Conservation (phyloP, 208 protist species). For the Leptomonas pyrrhocoris region DNA sequence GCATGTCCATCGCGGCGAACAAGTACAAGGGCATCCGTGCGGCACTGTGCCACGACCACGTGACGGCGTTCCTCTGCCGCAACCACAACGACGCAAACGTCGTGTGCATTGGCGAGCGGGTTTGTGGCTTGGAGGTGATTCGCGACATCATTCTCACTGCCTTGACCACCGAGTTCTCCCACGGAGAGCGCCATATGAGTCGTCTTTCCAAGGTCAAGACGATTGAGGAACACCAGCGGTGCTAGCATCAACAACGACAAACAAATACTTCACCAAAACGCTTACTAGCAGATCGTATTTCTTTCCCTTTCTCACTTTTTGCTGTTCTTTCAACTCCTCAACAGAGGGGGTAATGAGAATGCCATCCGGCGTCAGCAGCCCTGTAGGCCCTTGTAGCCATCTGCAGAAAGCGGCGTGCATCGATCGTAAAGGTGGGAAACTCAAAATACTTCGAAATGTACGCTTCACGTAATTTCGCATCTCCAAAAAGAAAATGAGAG, state of each 20-base stretch:
- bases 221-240: constrained; percentile 37
- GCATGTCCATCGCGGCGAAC: constrained; percentile 96
- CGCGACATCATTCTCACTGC: constrained; percentile 89
- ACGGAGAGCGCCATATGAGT: constrained; percentile 65
- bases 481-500: background rate
- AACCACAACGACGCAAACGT: constrained; percentile 95
- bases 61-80: constrained; percentile 84
- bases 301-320: constrained; percentile 6
- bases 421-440: background rate
- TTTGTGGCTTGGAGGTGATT: constrained; percentile 81
- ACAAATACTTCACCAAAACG: no score
- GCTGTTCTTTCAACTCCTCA: background rate
- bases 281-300: no score
- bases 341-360: background rate
- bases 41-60: constrained; percentile 93
- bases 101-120: constrained; percentile 87
- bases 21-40: constrained; percentile 93
- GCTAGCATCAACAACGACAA: background rate
- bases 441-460: background rate
- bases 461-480: background rate
- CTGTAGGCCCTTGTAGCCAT: background rate
- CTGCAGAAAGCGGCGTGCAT: background rate
- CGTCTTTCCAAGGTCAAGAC: constrained; percentile 71
- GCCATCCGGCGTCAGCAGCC: background rate
- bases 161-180: constrained; percentile 83